Conservation (phyloP, 495 filamentous ascomycete species). For the Daldinia bambusicola region DNA sequence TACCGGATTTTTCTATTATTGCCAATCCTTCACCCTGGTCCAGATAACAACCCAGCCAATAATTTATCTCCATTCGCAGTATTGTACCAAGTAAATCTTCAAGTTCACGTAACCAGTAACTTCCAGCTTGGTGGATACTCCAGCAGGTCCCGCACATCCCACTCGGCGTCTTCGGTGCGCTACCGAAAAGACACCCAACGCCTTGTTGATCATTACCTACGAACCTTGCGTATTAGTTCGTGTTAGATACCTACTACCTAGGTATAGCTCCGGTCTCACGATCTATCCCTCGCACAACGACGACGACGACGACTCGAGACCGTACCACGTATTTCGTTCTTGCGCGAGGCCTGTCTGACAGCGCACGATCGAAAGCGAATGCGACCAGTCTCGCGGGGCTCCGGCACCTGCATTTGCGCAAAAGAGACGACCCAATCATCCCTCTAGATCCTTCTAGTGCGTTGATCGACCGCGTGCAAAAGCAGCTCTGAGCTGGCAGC, state of each 20-base stretch:
- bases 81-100: too few species aligned
- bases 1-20: too few species aligned
- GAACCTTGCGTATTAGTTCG: not conserved
- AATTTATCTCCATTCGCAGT: too few species aligned
- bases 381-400: constrained; percentile 37
- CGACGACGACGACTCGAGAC: constrained; percentile 23
- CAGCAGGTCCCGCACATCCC: not conserved
- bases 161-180: not conserved
- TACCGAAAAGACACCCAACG: not conserved
- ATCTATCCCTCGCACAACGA: constrained; percentile 4
- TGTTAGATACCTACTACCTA: not conserved
- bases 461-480: constrained; percentile 22
- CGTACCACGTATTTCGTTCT: constrained; percentile 29
- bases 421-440: constrained; percentile 29
- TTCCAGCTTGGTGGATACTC: not conserved
- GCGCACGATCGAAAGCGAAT: constrained; percentile 37
- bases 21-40: too few species aligned
- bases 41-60: too few species aligned
- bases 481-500: constrained; percentile 38
- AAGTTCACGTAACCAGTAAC: not conserved
- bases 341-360: constrained; percentile 32
- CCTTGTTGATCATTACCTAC: not conserved
- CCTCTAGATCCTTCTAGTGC: constrained; percentile 5
- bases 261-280: not conserved
- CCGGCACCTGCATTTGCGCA: constrained; percentile 36